phyloP scores from a whole-genome alignment of 352 stramenopile genomes.

The Globisporangium recalcitrans region DNA sequence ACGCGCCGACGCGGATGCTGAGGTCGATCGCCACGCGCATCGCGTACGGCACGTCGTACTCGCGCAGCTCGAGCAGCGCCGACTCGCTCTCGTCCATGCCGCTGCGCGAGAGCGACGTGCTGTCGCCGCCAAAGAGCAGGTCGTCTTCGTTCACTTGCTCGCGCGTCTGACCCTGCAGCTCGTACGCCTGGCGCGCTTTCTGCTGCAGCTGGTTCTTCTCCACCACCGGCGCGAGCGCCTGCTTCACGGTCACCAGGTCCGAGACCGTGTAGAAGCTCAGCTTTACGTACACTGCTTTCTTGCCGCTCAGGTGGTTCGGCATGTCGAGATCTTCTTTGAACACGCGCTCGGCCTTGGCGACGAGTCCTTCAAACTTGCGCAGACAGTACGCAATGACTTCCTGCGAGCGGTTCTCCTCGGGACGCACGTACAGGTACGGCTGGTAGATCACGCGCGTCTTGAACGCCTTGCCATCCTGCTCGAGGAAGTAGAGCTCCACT shows the following conservation, averaged over 20 bases:
- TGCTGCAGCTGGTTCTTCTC: constrained; percentile 62
- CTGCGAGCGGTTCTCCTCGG: constrained; percentile 50
- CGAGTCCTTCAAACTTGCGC: constrained; percentile 82
- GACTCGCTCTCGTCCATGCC: constrained; percentile 64
- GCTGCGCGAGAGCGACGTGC: background rate
- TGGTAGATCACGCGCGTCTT: constrained; percentile 94
- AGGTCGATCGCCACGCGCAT: constrained; percentile 96
- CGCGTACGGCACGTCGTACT: constrained; percentile 98
- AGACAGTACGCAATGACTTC: constrained; percentile 80
- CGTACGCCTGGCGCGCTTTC: constrained; percentile 61
- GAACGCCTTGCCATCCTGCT: constrained; percentile 92
- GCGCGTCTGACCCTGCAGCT: constrained; percentile 39
- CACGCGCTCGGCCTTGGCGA: constrained; percentile 66
- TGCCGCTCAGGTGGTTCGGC: constrained; percentile 86
- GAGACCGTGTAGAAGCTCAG: constrained; percentile 85
- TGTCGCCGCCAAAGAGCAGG: constrained; percentile 27
- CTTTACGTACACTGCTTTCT: constrained; percentile 85
- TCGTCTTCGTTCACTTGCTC: constrained; percentile 44
- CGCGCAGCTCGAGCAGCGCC: constrained; percentile 88
- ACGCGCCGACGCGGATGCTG: constrained; percentile 94
- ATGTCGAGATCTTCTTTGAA: constrained; percentile 90
- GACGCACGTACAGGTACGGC: constrained; percentile 96
- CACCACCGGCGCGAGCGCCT: constrained; percentile 52
- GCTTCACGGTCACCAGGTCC: constrained; percentile 67
- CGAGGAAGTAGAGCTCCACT: constrained; percentile 94